Base-by-base conservation (phyloP, 371 early-diverging fungal genomes). In the Chytridium lagenaria region DNA sequence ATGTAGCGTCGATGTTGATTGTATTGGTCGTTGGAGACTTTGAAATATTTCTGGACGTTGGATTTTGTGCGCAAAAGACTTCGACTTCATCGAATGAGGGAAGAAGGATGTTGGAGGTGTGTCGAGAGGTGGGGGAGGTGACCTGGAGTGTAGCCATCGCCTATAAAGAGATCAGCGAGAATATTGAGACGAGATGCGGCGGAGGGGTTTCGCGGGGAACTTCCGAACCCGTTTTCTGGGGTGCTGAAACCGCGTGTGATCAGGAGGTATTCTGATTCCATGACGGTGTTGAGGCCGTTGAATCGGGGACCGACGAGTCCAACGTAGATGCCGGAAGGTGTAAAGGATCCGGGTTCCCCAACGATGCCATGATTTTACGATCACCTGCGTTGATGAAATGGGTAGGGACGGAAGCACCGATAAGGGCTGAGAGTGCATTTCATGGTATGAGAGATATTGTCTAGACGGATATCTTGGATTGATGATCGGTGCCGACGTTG, bases 241-340 rank as follows among this genome's bases (percentile, higher is more conserved):
- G 59, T 40, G 5, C 50, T 55, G 59, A 49, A 44, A 31, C 23
- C 28, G 33, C 3, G 37, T 15, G 34, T 34, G 26, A 64, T 67
- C 16, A 76, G 19, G 44, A 69, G 64, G 49, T 75, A 74, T 55
- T 63, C 36, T n/a, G 55, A 26, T 44, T 81, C 81, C 79, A 81
- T 78, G 61, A 5, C 16, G 2, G 44, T 15, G 1, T 50, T 68
- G 0, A 68, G 34, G n/a, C 50, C 55, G 49, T 79, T 78, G 69
- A 79, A 82, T 19, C 82, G 76, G 1, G 78, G 64, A 0, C 82
- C 82, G 1, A 82, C 82, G 26, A 77, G 72, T 5, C 74, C 82
- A 10, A 79, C 63, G 69, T 69, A 71, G 50, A 82, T 70, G 15
- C 82, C 82, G 34, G n/a, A 59, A 15, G 10, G 33, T 12, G 50